Conservation (phyloP, 75 land plant genomes). For the Selaginella tamariscina region DNA sequence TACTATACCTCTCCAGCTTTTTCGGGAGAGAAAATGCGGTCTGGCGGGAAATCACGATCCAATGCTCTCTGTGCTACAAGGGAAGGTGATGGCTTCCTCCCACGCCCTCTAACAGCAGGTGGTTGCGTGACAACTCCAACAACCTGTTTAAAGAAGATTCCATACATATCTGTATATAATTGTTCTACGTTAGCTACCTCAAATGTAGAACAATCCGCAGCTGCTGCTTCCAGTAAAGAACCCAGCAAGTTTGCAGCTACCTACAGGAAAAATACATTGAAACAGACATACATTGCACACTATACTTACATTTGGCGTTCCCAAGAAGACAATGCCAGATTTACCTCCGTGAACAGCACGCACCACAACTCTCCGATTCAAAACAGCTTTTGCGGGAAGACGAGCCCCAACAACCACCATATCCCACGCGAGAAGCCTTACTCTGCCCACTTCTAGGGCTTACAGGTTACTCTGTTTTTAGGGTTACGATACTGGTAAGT, state of each 20-base stretch:
- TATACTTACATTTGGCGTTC: background rate
- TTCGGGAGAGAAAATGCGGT: slow-evolving; percentile 70
- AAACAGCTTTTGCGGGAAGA: no score
- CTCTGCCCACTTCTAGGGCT: no score
- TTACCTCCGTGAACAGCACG: background rate
- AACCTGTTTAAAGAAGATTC: slow-evolving; percentile 28
- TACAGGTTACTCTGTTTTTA: no score
- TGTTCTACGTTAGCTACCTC: slow-evolving; percentile 37
- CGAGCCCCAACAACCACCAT: no score
- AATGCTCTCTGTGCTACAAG: slow-evolving; percentile 80
- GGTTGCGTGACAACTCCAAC: slow-evolving; percentile 95
- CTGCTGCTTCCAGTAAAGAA: slow-evolving; percentile 54
- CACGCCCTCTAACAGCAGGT: slow-evolving; percentile 66
- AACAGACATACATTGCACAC: background rate
- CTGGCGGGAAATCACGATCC: slow-evolving; percentile 52
- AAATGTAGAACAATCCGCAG: slow-evolving; percentile 37
- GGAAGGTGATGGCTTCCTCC: slow-evolving; percentile 70
- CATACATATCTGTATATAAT: background rate
- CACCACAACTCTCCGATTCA: no score
- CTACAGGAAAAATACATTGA: slow-evolving; percentile 19
- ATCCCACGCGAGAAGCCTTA: no score
- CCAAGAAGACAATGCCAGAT: background rate
- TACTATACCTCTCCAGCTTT: slow-evolving; percentile 86
- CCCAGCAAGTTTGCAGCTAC: slow-evolving; percentile 65
- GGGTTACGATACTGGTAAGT: no score